Evolutionary conservation across 345 rosid genomes (phyloP), one percentile per base, ranked within the genome.

Genomic region (Garcia nutans): DNA sequence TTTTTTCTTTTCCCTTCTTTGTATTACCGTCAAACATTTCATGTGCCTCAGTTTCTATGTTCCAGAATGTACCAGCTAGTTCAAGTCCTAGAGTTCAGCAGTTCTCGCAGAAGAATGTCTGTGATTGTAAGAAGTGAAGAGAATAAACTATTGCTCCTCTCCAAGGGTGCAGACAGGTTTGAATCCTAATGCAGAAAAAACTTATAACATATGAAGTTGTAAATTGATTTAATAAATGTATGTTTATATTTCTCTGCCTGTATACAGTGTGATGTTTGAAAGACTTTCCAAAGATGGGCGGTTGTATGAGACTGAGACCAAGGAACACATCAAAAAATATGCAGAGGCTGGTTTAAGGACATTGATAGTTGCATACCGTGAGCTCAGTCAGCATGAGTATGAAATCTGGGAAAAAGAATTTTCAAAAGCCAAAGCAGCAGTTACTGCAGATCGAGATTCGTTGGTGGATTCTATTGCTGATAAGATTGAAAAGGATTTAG

Each of bases 151-250:
- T 68, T 95, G 79, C 92, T 95, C 60, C 89, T 93, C 69, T 75
- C 87, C 64, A 95, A 95, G 88, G 99, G 97, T 2, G 96, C 99
- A 79, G 99, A 95, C 87, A 95, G 94, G 99, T 95, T 64, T 71
- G 70, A 74, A 72, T 49, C 74, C 57, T 74, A 22, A 59, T 68
- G 10, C 75, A 37, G 15, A 28, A 24, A 42, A 72, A 24, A 60
- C 15, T 68, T 54, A 50, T 28, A 70, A 23, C 72, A 76, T 63
- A 69, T 60, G 68, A 8, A 76, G 45, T 68, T 73, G 61, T 72
- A 26, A 56, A 60, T 62, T 81, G 68, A 55, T 61, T 63, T 20
- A 62, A 20, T 67, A 56, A 76, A 71, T 56, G 65, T 72, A 71
- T 64, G 22, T 64, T 73, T 28, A 11, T 33, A 33, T 63, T 59